These are phyloP conservation scores for Eucalyptus cladocalyx DNA, from an alignment of 345 rosid genomes.

Conservation along the genomic window DNA sequence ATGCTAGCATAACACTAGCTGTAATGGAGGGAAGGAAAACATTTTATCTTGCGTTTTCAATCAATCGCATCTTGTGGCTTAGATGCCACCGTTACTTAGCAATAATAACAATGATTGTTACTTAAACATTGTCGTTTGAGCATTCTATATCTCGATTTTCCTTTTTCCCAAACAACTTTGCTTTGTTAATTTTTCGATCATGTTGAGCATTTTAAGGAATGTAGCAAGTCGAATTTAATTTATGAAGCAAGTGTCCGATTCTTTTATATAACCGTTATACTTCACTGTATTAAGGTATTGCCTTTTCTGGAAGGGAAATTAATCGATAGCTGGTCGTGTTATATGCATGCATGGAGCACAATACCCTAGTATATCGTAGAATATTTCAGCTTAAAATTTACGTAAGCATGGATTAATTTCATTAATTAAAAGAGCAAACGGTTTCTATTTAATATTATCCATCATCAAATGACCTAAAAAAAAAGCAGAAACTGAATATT, in stretches of 20 bases:
- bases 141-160: not conserved
- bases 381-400: not conserved
- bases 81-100: no score
- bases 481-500: not conserved
- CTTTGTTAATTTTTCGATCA: not conserved
- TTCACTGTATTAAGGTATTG: not conserved
- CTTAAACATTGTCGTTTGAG: not conserved
- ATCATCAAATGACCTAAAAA: not conserved
- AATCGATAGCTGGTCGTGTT: not conserved
- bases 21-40: no score
- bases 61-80: no score
- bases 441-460: not conserved
- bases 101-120: no score
- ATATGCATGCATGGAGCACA: not conserved
- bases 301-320: not conserved
- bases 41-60: no score
- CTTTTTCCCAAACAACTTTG: not conserved
- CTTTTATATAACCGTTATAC: not conserved
- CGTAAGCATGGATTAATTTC: not conserved
- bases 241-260: not conserved
- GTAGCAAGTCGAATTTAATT: not conserved
- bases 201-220: not conserved
- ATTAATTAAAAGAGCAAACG: not conserved
- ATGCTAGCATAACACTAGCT: no score
- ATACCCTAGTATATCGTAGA: not conserved